A percentile compares a stretch with the other conserved stretches of the same genome.
These are phyloP conservation scores for Cryptosporidium canis DNA, from an alignment of 169 alveolate species.

Conservation along the genomic window DNA sequence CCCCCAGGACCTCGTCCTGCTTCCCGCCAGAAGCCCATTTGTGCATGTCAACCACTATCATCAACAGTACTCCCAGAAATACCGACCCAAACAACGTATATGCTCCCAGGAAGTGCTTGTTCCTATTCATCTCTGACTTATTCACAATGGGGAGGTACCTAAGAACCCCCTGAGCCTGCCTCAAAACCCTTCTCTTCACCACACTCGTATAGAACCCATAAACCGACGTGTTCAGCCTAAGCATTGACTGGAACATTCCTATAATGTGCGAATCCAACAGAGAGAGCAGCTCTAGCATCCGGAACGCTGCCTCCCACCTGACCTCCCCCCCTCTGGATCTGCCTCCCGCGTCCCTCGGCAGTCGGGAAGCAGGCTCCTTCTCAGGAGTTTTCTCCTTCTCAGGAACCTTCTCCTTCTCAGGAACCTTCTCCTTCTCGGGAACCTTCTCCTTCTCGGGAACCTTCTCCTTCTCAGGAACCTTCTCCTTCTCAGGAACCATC, in stretches of 20 bases:
- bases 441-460: background rate
- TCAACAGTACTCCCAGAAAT: background rate
- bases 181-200: background rate
- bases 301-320: background rate
- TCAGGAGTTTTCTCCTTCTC: background rate
- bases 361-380: no score
- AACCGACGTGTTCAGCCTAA: background rate
- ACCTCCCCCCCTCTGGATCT: background rate
- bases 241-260: background rate
- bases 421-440: background rate
- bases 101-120: constrained; percentile 16
- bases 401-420: background rate
- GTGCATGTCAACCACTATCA: background rate
- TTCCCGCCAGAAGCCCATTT: background rate
- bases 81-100: background rate
- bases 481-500: background rate
- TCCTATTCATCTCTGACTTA: background rate
- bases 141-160: background rate
- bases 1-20: background rate
- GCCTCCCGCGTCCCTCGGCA: background rate
- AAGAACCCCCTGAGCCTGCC: background rate
- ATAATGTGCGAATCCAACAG: background rate
- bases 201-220: background rate
- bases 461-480: background rate
- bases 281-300: background rate